Evolutionary conservation across 78 protist species (phyloP).

Genomic region (Cavenderia fasciculata): DNA sequence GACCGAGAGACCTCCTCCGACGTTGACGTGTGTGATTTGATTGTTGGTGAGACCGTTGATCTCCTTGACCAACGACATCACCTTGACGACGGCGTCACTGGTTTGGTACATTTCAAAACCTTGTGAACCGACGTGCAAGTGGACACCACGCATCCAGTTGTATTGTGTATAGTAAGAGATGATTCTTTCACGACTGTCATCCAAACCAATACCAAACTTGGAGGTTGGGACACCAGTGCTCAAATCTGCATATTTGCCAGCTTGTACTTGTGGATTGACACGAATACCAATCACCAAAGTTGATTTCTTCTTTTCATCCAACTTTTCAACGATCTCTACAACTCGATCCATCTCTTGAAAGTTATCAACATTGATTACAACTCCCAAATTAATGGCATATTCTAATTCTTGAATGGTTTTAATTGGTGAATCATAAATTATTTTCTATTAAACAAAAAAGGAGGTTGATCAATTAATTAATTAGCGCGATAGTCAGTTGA

Average conservation of each 20-base stretch:
- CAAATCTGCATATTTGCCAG: constrained; percentile 47
- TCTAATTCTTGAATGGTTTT: constrained; percentile 51
- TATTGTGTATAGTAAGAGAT: background rate
- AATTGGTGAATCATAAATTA: constrained; percentile 71
- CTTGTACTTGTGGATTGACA: constrained; percentile 65
- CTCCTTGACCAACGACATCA: constrained; percentile 11
- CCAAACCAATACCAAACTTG: constrained; percentile 77
- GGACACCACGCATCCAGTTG: constrained; percentile 29
- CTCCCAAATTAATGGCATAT: constrained; percentile 65
- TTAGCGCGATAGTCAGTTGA: background rate
- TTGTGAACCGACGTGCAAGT: constrained; percentile 69
- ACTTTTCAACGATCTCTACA: constrained; percentile 10
- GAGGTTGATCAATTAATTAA: background rate
- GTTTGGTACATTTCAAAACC: constrained; percentile 60
- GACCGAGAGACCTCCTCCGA: constrained; percentile 73
- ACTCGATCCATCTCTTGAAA: constrained; percentile 56
- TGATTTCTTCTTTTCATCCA: background rate
- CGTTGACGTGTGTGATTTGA: constrained; percentile 37
- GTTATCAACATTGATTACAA: constrained; percentile 44
- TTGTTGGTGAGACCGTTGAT: constrained; percentile 5
- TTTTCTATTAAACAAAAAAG: constrained; percentile 2
- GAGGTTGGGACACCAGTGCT: constrained; percentile 72
- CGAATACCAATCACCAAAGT: constrained; percentile 22
- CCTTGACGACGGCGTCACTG: constrained; percentile 6
- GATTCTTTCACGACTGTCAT: constrained; percentile 10